A percentile compares a stretch with the other conserved stretches of the same genome.
phyloP scores from a whole-genome alignment of 768 basidiomycete species.

The Leccinum longicurvipes region DNA sequence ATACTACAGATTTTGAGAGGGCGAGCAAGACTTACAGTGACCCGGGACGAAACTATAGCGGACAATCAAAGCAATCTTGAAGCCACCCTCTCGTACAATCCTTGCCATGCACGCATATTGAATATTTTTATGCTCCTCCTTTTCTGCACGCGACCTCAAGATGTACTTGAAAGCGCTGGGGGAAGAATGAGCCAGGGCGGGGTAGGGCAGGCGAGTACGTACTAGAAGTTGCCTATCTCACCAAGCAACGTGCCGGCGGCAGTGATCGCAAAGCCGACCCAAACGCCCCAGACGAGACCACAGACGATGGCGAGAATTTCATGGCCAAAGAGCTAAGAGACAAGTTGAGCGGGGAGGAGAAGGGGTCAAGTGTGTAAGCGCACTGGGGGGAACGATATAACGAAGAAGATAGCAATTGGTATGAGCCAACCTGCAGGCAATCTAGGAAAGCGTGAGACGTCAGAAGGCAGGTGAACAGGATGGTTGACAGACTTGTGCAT shows the following conservation, averaged over 20 bases:
- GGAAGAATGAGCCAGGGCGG: slow-evolving; percentile 12
- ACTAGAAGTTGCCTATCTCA: slow-evolving; percentile 88
- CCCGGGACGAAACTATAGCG: slow-evolving; percentile 82
- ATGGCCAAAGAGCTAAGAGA: slow-evolving; percentile 75
- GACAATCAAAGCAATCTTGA: slow-evolving; percentile 75
- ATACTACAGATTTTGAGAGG: background rate
- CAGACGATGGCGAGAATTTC: slow-evolving; percentile 88
- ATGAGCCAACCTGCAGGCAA: slow-evolving; percentile 66
- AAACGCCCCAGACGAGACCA: slow-evolving; percentile 87
- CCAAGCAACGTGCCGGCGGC: slow-evolving; percentile 80
- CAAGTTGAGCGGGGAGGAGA: slow-evolving; percentile 2
- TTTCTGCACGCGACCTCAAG: slow-evolving; percentile 71
- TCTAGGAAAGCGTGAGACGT: slow-evolving; percentile 30
- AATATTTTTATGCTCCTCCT: slow-evolving; percentile 57
- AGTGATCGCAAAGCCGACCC: slow-evolving; percentile 85
- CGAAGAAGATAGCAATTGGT: slow-evolving; percentile 76
- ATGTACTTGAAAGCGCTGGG: slow-evolving; percentile 81
- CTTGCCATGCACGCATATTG: slow-evolving; percentile 59
- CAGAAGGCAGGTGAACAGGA: background rate
- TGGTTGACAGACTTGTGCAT: slow-evolving; percentile 37
- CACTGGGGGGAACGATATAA: slow-evolving; percentile 85
- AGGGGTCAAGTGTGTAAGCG: slow-evolving; percentile 14
- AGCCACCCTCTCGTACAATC: slow-evolving; percentile 84
- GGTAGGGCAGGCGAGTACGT: slow-evolving; percentile 27
- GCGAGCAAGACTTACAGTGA: slow-evolving; percentile 55